Conservation (phyloP, 192 early-diverging fungal genomes). For the Entrophospora sp. region DNA sequence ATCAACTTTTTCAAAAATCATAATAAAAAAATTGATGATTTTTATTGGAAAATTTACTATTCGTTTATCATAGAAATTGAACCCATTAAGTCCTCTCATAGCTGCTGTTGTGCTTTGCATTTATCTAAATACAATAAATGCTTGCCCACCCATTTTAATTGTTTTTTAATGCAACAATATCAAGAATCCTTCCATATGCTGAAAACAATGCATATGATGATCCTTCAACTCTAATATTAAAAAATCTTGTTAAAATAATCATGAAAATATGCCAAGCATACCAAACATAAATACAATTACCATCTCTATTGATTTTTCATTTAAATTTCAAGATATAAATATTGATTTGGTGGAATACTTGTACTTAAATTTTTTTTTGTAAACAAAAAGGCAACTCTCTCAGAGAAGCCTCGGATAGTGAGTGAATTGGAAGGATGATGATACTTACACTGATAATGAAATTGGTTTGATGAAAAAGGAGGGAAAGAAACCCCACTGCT, state of each 20-base stretch:
- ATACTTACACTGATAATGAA: too few species aligned
- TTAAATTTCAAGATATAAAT: slow-evolving; percentile 74
- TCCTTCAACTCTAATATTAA: slow-evolving; percentile 48
- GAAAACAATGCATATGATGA: slow-evolving; percentile 80
- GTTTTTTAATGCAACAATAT: slow-evolving; percentile 82
- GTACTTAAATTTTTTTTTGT: not conserved
- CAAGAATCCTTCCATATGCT: slow-evolving; percentile 76
- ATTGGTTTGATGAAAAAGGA: too few species aligned
- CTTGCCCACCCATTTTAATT: slow-evolving; percentile 83
- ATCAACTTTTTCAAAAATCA: not conserved
- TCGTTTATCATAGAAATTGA: slow-evolving; percentile 70
- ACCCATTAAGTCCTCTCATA: slow-evolving; percentile 79
- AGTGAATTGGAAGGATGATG: too few species aligned
- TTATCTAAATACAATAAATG: slow-evolving; percentile 83
- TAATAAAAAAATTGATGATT: not conserved
- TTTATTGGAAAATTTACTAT: slow-evolving; percentile 50
- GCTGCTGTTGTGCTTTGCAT: slow-evolving; percentile 81
- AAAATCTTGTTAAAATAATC: not conserved
- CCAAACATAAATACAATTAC: slow-evolving; percentile 32
- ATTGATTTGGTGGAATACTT: slow-evolving; percentile 56
- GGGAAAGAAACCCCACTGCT: too few species aligned
- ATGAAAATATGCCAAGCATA: not conserved
- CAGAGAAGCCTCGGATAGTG: too few species aligned
- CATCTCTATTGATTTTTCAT: slow-evolving; percentile 62
- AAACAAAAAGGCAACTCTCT: not conserved